Evolutionary conservation across 192 early-diverging fungal species (phyloP).

Genomic region (Coemansia sp.): DNA sequence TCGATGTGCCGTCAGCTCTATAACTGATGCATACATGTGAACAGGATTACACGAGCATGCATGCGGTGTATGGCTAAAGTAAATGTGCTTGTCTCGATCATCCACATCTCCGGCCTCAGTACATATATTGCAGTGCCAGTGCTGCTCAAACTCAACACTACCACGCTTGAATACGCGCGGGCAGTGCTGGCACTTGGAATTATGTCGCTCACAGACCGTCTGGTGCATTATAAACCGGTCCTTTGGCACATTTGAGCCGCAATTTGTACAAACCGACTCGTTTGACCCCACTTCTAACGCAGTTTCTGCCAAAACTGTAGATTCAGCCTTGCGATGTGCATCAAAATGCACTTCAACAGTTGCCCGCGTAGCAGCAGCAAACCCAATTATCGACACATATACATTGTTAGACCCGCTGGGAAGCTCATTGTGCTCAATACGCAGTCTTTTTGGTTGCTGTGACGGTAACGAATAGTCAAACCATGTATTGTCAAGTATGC

Average conservation of each 20-base stretch:
- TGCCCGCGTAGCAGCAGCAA: constrained; percentile 10
- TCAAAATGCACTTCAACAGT: constrained; percentile 17
- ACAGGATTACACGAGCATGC: constrained; percentile 62
- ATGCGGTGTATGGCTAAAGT: constrained; percentile 60
- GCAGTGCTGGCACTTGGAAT: constrained; percentile 67
- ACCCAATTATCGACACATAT: constrained; percentile 21
- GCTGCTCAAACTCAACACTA: constrained; percentile 58
- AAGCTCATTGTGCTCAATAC: constrained; percentile 10
- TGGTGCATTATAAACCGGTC: constrained; percentile 66
- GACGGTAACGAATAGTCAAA: constrained; percentile 38
- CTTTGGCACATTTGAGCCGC: constrained; percentile 65
- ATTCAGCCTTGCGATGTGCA: neutral
- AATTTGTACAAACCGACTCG: constrained; percentile 61
- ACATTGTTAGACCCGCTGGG: constrained; percentile 17
- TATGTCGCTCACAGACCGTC: constrained; percentile 81
- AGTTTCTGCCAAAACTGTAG: neutral
- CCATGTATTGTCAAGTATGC: constrained; percentile 31
- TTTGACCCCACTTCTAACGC: neutral
- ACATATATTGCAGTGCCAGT: constrained; percentile 86
- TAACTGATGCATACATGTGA: constrained; percentile 29
- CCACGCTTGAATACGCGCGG: constrained; percentile 65
- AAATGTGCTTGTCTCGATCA: constrained; percentile 68
- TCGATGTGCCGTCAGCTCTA: constrained; percentile 66
- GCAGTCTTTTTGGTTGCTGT: constrained; percentile 23
- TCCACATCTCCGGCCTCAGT: constrained; percentile 50